These are phyloP conservation scores for Ciborinia camelliae DNA, from an alignment of 2,329 filamentous ascomycete species.

Conservation along the genomic window DNA sequence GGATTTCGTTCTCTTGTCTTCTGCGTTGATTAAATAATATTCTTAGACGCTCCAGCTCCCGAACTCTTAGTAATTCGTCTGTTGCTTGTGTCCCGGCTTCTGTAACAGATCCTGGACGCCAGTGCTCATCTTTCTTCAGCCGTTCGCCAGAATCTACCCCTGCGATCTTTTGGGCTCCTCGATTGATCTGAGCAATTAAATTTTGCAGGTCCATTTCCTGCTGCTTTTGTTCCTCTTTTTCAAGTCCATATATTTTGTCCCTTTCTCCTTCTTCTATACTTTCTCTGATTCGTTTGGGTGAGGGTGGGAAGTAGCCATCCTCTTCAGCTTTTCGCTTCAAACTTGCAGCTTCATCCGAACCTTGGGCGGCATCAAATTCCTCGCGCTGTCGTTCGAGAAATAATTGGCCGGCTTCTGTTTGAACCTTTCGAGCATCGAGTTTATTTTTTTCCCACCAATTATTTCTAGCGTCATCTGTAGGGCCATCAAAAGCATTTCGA, in stretches of 20 bases:
- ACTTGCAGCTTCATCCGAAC: background rate
- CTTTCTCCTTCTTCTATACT: background rate
- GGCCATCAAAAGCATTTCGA: background rate
- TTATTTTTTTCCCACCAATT: background rate
- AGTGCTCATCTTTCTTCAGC: background rate
- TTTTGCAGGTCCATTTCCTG: background rate
- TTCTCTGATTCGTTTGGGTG: conserved; percentile 9
- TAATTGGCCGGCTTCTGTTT: background rate
- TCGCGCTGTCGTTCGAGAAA: background rate
- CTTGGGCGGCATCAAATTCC: background rate
- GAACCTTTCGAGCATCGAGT: background rate
- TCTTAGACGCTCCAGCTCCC: conserved; percentile 3
- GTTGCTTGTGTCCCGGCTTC: background rate
- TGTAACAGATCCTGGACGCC: background rate
- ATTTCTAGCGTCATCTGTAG: background rate
- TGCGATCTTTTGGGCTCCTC: background rate
- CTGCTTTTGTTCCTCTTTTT: background rate
- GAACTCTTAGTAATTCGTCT: background rate
- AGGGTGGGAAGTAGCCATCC: conserved; percentile 10
- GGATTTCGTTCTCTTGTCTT: background rate
- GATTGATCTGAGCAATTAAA: background rate
- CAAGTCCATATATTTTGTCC: background rate
- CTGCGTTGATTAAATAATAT: background rate
- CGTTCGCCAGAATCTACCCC: background rate
- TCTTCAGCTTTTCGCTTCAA: background rate